Evolutionary conservation across 179 eudicot species (phyloP), one percentile per base, ranked within the genome.

Genomic region (Silene coronaria): DNA sequence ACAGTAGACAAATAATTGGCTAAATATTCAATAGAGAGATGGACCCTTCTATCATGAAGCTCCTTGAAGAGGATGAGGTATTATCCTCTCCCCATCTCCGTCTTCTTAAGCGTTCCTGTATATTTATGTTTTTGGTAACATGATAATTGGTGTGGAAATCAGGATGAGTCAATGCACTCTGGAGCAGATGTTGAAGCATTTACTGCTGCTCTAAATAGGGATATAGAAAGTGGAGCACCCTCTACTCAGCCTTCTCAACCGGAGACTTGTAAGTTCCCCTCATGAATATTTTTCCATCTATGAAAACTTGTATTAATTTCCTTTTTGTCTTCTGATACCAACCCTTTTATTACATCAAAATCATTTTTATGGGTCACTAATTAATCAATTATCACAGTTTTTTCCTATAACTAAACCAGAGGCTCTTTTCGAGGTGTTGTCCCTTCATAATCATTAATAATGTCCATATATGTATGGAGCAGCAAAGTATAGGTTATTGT

Each of bases 171-270:
- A 0, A 85, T 92, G 97, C 99, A 92, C 84, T 95, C 97, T 58
- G 99, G 99, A 76, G 97, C 97, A n/a, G 99, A 89, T 69, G 96
- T 92, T 76, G 97, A 95, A 72, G 99, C 99, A 1, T 91, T 95
- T 80, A 92, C 97, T 6, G 99, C 97, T 76, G 99, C 96, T 76
- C 67, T 95, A 30, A 95, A 95, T 74, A 87, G 96, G 77, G 97
- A 92, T 67, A 92, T 95, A 67, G 97, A 89, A 77, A 95, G 91
- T 21, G 84, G 87, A 32, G 78, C 85, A 8, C 78, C 92, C 62
- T 38, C 73, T 63, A 78, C 90, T 71, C 97, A 85, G 62, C 85
- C 79, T 51, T 64, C 81, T 27, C 81, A 81, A 75, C 57, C 87
- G n/a, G 84, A 79, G 57, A 66, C 72, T 72, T 70, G 86, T 84